phyloP scores from a whole-genome alignment of 352 stramenopile genomes.

The Thalassiosira oceanica region DNA sequence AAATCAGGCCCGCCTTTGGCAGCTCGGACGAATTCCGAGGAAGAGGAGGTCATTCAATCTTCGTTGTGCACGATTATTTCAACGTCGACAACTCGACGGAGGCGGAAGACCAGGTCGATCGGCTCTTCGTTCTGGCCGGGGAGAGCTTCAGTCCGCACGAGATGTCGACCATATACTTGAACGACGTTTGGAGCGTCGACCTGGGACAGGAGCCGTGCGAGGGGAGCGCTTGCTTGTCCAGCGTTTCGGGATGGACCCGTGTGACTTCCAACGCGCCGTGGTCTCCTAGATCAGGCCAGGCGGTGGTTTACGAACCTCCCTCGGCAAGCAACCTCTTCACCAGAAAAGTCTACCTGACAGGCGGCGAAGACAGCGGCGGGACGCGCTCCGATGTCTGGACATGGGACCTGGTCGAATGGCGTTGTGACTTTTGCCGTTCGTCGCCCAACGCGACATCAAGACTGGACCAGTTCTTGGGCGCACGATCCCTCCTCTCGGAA shows the following conservation, averaged over 20 bases:
- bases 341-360: slow-evolving; percentile 65
- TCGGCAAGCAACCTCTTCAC: slow-evolving; percentile 64
- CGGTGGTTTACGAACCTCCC: slow-evolving; percentile 65
- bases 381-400: slow-evolving; percentile 74
- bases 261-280: slow-evolving; percentile 40
- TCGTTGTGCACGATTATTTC: slow-evolving; percentile 28
- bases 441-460: slow-evolving; percentile 15
- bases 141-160: slow-evolving; percentile 40
- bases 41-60: slow-evolving; percentile 38
- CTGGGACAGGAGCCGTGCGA: slow-evolving; percentile 47
- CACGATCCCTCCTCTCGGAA: slow-evolving; percentile 39
- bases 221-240: slow-evolving; percentile 25
- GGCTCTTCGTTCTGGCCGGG: slow-evolving; percentile 54
- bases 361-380: slow-evolving; percentile 55
- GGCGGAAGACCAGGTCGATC: slow-evolving; percentile 18
- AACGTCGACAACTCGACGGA: slow-evolving; percentile 6
- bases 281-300: slow-evolving; percentile 62
- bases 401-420: slow-evolving; percentile 42
- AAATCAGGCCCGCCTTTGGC: slow-evolving; percentile 54
- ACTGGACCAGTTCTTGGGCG: slow-evolving; percentile 42
- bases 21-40: slow-evolving; percentile 36
- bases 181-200: slow-evolving; percentile 76
- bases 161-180: slow-evolving; percentile 56
- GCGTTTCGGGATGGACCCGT: slow-evolving; percentile 23
- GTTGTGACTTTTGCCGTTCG: slow-evolving; percentile 36